These are phyloP conservation scores for Fomitopsis palustris DNA, from an alignment of 1,284 basidiomycete genomes.

Conservation along the genomic window DNA sequence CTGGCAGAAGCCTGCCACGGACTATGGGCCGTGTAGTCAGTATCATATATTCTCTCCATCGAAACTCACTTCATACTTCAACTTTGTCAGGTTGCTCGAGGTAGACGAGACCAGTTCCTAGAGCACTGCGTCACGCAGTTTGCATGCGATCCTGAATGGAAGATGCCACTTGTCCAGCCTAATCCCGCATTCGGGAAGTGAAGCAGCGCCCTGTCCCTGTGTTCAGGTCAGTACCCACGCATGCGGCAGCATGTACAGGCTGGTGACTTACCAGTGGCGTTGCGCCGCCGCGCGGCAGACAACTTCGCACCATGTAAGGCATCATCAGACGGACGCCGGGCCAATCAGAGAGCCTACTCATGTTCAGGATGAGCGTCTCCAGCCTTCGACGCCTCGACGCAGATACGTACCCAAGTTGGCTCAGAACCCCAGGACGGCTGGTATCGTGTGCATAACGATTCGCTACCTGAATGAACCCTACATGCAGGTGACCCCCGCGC, in stretches of 20 bases:
- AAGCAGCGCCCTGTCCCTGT: not conserved
- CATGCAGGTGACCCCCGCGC: not conserved
- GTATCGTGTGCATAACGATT: not conserved
- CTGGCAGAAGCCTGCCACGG: no score
- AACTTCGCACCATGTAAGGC: not conserved
- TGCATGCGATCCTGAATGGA: no score
- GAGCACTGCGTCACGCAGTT: no score
- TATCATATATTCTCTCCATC: no score
- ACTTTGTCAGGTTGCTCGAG: no score
- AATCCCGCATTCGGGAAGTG: no score
- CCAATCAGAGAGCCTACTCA: not conserved
- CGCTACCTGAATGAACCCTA: not conserved
- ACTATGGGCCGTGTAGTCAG: no score
- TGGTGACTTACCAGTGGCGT: not conserved
- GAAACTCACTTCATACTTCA: no score
- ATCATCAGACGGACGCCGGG: not conserved
- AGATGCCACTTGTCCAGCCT: no score
- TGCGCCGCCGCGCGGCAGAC: not conserved
- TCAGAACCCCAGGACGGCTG: not conserved
- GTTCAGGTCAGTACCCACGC: not conserved
- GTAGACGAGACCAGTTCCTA: no score
- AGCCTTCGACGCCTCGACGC: not conserved
- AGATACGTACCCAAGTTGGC: not conserved
- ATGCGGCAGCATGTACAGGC: not conserved
- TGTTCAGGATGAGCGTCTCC: not conserved